These are phyloP conservation scores for Penicillium sp. DNA, from an alignment of 2,329 filamentous ascomycete genomes.

Conservation along the genomic window DNA sequence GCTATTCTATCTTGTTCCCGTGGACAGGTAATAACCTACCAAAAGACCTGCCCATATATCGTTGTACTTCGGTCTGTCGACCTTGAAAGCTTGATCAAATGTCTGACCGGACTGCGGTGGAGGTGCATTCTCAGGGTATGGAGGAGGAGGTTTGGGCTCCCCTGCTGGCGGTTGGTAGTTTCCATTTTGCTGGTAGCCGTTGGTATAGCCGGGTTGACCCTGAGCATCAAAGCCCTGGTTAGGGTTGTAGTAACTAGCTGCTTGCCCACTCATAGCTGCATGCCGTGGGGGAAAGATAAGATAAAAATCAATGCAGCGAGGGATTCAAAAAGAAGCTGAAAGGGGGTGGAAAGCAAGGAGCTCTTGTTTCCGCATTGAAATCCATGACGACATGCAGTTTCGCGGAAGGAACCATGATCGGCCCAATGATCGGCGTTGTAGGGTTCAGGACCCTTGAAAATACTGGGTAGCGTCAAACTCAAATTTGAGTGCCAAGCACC, in stretches of 20 bases:
- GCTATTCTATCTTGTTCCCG: neutral
- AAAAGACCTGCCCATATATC: constrained; percentile 86
- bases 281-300: neutral
- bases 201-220: constrained; percentile 16
- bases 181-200: constrained; percentile 15
- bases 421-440: constrained; percentile 10
- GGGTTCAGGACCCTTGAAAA: neutral
- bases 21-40: constrained; percentile 45
- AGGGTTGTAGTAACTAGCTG: constrained; percentile 37
- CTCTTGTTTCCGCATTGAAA: constrained; percentile 15
- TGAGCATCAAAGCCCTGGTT: constrained; percentile 25
- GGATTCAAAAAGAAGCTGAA: neutral
- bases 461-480: neutral
- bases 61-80: constrained; percentile 83
- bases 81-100: constrained; percentile 80
- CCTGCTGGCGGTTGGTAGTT: constrained; percentile 22
- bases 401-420: constrained; percentile 7
- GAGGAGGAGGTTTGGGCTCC: constrained; percentile 18
- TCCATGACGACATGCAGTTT: constrained; percentile 21
- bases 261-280: constrained; percentile 38
- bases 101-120: constrained; percentile 18
- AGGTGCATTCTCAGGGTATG: constrained; percentile 15
- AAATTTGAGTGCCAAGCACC: neutral
- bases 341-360: constrained; percentile 14
- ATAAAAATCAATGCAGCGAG: neutral